phyloP scores from a whole-genome alignment of 192 early-diverging fungal genomes.

The Coemansia furcata region DNA sequence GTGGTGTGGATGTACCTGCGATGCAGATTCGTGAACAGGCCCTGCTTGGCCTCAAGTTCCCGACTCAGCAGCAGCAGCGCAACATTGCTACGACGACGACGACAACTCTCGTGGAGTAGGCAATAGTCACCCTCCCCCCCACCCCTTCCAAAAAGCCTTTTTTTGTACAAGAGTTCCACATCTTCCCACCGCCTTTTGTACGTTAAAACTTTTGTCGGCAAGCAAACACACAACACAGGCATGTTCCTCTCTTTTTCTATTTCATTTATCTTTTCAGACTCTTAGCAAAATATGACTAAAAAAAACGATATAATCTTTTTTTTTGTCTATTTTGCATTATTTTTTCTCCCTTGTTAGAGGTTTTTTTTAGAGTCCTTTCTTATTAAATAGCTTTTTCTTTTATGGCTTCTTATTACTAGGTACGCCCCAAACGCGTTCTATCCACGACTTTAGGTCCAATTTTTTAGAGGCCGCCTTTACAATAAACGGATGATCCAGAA shows the following conservation, averaged over 20 bases:
- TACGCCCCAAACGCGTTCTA: conserved; percentile 66
- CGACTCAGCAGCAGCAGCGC: neutral
- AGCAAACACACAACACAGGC: neutral
- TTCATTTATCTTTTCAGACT: neutral
- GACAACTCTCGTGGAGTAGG: neutral
- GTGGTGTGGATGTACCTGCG: conserved; percentile 11
- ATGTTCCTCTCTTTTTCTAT: neutral
- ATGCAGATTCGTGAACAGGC: conserved; percentile 13
- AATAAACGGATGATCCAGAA: conserved; percentile 72
- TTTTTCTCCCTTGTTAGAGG: neutral
- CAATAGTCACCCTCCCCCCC: too few species aligned
- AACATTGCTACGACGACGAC: too few species aligned
- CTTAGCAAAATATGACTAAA: neutral
- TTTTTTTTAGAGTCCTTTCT: neutral
- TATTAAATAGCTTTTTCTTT: neutral
- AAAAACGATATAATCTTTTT: neutral
- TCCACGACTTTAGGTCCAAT: conserved; percentile 70
- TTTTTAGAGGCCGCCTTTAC: conserved; percentile 55
- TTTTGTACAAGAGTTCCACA: neutral
- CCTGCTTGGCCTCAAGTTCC: conserved; percentile 5
- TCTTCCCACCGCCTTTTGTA: neutral
- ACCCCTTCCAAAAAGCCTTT: neutral
- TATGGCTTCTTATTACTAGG: conserved; percentile 5
- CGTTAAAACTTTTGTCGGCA: neutral
- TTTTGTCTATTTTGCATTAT: too few species aligned